These are phyloP conservation scores for Solioccasus polychromus DNA, from an alignment of 768 basidiomycete genomes.

Conservation along the genomic window DNA sequence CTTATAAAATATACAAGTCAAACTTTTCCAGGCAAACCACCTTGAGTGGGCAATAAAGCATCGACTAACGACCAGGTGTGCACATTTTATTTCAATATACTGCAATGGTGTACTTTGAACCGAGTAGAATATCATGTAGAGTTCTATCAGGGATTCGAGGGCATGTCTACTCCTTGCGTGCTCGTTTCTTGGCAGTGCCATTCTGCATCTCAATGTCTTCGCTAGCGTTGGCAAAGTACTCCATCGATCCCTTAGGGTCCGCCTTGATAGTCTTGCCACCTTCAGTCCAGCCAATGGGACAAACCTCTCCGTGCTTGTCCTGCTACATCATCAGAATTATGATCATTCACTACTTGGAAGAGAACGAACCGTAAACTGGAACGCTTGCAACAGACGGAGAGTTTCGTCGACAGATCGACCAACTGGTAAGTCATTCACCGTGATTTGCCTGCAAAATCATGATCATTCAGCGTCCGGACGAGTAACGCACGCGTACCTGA, in stretches of 20 bases:
- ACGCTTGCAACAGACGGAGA: slow-evolving; percentile 84
- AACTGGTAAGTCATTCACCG: slow-evolving; percentile 89
- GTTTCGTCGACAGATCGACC: slow-evolving; percentile 97
- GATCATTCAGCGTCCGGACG: too few relatives aligned
- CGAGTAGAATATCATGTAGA: background rate
- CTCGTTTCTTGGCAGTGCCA: slow-evolving; percentile 52
- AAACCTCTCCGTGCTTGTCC: slow-evolving; percentile 91
- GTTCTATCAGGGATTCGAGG: background rate
- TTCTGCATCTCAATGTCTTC: slow-evolving; percentile 34
- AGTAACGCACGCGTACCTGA: slow-evolving; percentile 43
- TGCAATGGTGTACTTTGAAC: too few relatives aligned
- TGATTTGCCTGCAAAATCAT: slow-evolving; percentile 58
- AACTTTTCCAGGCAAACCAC: too few relatives aligned
- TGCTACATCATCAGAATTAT: background rate
- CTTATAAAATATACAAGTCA: too few relatives aligned
- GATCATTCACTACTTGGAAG: too few relatives aligned
- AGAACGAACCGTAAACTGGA: slow-evolving; percentile 77
- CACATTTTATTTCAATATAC: too few relatives aligned
- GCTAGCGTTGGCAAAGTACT: slow-evolving; percentile 56
- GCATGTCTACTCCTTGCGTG: slow-evolving; percentile 45
- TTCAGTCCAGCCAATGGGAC: slow-evolving; percentile 88
- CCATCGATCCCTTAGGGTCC: slow-evolving; percentile 66
- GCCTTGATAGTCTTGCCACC: slow-evolving; percentile 81
- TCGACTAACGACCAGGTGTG: background rate
- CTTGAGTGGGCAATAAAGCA: too few relatives aligned